Evolutionary conservation across 345 rosid species (phyloP).

Genomic region (Luvunga scandens): DNA sequence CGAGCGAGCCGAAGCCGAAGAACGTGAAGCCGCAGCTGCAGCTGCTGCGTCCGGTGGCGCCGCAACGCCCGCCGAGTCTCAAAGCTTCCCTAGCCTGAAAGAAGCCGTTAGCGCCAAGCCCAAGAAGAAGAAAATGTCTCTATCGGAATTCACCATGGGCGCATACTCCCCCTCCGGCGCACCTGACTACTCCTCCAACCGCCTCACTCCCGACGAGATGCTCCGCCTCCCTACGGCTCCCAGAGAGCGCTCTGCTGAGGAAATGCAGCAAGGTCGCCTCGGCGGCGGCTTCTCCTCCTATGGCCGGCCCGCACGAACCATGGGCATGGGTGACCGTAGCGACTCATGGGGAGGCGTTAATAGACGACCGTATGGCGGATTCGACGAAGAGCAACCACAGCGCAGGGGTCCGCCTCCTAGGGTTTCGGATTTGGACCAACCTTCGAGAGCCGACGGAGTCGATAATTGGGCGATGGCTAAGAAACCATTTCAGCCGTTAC

Average conservation of each 20-base stretch:
- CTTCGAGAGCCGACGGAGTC: conserved; percentile 86
- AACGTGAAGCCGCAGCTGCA: conserved; percentile 35
- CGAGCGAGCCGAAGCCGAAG: conserved; percentile 74
- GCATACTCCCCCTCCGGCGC: conserved; percentile 21
- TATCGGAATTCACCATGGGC: conserved; percentile 52
- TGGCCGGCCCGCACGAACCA: conserved; percentile 45
- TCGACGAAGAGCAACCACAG: conserved; percentile 55
- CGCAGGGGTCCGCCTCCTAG: conserved; percentile 62
- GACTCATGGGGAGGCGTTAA: conserved; percentile 62
- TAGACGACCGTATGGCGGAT: conserved; percentile 71
- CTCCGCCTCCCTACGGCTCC: conserved; percentile 90
- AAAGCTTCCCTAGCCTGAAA: conserved; percentile 75
- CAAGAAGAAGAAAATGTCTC: conserved; percentile 82
- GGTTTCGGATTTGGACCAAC: conserved; percentile 77
- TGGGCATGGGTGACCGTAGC: conserved; percentile 47
- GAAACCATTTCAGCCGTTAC: conserved; percentile 35
- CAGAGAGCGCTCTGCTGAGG: conserved; percentile 82
- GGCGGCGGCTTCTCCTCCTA: conserved; percentile 83
- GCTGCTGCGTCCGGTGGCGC: conserved; percentile 27
- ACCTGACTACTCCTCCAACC: conserved; percentile 19
- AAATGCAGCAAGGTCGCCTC: conserved; percentile 73
- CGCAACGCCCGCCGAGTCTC: conserved; percentile 31
- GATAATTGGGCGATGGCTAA: conserved; percentile 86
- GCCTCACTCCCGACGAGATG: conserved; percentile 80
- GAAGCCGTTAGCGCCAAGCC: conserved; percentile 67